Base-by-base conservation (phyloP, 257 asterid genomes). In the Solanum gandarillasii region DNA sequence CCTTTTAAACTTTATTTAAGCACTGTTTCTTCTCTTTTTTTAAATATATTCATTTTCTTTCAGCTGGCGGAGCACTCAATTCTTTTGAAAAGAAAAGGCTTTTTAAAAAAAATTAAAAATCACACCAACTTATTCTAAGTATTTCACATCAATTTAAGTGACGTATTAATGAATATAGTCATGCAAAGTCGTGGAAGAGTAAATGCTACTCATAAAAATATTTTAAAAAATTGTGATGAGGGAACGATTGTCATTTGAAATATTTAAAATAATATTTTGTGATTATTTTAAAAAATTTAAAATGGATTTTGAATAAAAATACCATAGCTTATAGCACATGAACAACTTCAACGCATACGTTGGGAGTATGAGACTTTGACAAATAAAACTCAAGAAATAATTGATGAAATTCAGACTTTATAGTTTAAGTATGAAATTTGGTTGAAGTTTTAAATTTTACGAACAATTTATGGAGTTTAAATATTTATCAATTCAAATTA, bases 1-100 rank as follows among this genome's bases (percentile, higher is more conserved):
- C 84, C 89, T 89, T 90, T 89, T 89, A 76, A 34, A 83, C 87
- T 89, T 90, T 89, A 82, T 89, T 89, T 89, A 82, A 27, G 41
- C 85, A 35, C 71, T 27, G 9, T 23, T n/a, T 34, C 58, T 12
- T 62, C 58, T 21, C 8, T 2, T 36, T 75, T 58, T 34, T 32
- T 0, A 16, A 48, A 48, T 52, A 46, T 48, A 29, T 71, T 72
- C 43, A 72, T 31, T 1, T 55, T 55, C 21, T 78, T 65, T 79
- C 84, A n/a, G 84, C 84, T 79, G 84, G 65, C 65, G 34, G 34
- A 21, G 7, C 34, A 76, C 65, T 41, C 62, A 25, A 78, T 39
- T 41, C 60, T 78, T n/a, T 39, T 76, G 60, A n/a, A 39, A 76
- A 9, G 2, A 34, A 34, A 9, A 72, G 41, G n/a, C 4, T 12